phyloP scores from a whole-genome alignment of 1,139 yeast genomes.

The Kurtzmaniella quercitrusa region DNA sequence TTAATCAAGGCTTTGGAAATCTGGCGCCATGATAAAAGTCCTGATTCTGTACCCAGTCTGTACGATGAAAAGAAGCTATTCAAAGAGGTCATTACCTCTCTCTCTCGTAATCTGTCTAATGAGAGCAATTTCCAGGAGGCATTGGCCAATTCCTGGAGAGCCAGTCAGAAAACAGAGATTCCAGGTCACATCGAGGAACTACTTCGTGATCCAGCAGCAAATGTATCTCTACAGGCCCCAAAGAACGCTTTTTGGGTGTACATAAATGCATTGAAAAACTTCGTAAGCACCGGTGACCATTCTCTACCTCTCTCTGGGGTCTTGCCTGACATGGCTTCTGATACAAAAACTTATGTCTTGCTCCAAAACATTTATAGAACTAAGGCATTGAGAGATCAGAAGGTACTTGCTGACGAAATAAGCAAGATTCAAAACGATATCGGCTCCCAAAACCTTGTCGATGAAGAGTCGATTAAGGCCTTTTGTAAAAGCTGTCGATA shows the following conservation, averaged over 20 bases:
- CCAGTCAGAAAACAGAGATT: conserved; percentile 37
- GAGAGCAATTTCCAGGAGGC: conserved; percentile 77
- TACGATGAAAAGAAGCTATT: conserved; percentile 48
- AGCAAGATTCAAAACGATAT: conserved; percentile 15
- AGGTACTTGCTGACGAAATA: conserved; percentile 32
- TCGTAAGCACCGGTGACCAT: conserved; percentile 35
- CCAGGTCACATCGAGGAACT: conserved; percentile 35
- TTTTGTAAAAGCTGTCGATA: conserved; percentile 59
- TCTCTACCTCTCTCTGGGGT: conserved; percentile 68
- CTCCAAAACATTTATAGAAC: conserved; percentile 55
- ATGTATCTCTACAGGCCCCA: background rate
- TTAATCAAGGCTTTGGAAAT: conserved; percentile 50
- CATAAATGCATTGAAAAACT: conserved; percentile 50
- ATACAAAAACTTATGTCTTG: conserved; percentile 56
- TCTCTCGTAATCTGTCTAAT: conserved; percentile 28
- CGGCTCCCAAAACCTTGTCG: conserved; percentile 7
- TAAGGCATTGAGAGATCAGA: conserved; percentile 53
- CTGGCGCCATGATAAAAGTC: conserved; percentile 33
- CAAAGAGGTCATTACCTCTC: conserved; percentile 31
- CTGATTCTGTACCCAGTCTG: conserved; percentile 34
- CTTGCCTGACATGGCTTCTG: conserved; percentile 87
- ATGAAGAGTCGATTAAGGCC: conserved; percentile 33
- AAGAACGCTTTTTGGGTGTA: conserved; percentile 55
- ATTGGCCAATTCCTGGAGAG: conserved; percentile 50
- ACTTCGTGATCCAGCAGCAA: conserved; percentile 17